Base-by-base conservation (phyloP, 2,329 filamentous ascomycete species). In the Monosporascus sp. region DNA sequence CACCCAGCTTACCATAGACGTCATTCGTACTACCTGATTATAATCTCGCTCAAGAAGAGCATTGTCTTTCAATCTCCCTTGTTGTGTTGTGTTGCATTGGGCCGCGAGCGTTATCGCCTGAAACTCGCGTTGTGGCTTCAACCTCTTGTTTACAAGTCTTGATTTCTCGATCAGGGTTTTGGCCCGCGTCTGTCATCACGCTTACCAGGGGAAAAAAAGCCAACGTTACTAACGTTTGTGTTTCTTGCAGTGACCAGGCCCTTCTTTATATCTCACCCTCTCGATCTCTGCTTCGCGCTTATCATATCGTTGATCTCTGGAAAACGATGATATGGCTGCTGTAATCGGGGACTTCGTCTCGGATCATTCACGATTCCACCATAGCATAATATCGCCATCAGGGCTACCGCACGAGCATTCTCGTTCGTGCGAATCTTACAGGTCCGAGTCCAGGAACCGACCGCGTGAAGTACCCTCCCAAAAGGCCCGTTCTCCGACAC, bases 291-390 rank as follows among this genome's bases (percentile, higher is more conserved):
- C 35, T 20, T 46, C 37, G 51, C 49, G 3, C n/a, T 48, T 37
- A 46, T 28, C 24, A 17, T 46, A n/a, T 24, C 26, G 43, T 46
- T 15, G 14, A 46, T 24, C 11, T 14, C 43, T 43, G n/a, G 41
- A 55, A 56, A 45, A 53, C 64, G 66, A 75, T 75, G 78, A 71
- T 74, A 86, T 86, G 83, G 83, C 82, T 67, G 77, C 82, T 72
- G 70, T 85, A 72, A 79, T 85, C 63, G 80, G 81, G 70, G 89
- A 93, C 77, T 85, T 85, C 75, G 84, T 85, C 73, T 81, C 88
- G 71, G 85, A 90, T 74, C 78, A 85, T 63, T 79, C 82, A 64
- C 81, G 84, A 73, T 86, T 87, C 73, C 82, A 55, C 47, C 44
- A 84, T 76, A 84, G 79, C 74, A 88, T 85, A 79, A 87, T 90